Percentiles rank a stretch among this genome's conserved stretches.
These are phyloP conservation scores for Bruguiera parviflora DNA, from an alignment of 345 rosid genomes.

Conservation along the genomic window DNA sequence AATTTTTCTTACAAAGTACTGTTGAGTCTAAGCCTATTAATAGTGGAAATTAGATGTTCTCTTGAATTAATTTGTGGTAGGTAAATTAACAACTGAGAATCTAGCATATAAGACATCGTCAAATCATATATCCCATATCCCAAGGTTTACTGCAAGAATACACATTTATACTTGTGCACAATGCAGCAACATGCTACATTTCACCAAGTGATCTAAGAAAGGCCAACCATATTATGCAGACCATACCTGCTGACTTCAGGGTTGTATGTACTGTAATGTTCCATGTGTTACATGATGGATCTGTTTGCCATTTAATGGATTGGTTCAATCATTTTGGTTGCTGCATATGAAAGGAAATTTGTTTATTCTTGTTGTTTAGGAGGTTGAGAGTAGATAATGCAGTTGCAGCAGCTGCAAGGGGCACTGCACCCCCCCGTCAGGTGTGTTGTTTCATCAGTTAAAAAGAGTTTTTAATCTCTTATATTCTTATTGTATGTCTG, in stretches of 20 bases:
- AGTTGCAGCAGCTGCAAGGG: conserved; percentile 31
- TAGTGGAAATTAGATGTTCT: neutral
- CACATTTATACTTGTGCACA: neutral
- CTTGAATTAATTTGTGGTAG: neutral
- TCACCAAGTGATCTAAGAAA: neutral
- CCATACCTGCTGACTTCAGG: neutral
- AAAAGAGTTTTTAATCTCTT: neutral
- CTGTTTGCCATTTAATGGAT: neutral
- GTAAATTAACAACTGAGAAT: conserved; percentile 1
- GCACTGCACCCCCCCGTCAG: conserved; percentile 39
- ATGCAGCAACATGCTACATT: neutral
- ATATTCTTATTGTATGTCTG: conserved; percentile 2
- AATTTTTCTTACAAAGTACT: neutral
- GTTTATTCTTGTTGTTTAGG: conserved; percentile 31
- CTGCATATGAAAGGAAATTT: neutral
- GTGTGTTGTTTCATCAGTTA: conserved; percentile 25
- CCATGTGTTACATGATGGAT: no score
- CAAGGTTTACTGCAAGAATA: neutral
- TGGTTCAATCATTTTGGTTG: neutral
- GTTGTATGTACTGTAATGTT: neutral
- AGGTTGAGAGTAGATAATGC: conserved; percentile 23
- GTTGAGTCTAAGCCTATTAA: neutral
- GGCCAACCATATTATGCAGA: neutral
- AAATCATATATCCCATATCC: neutral
- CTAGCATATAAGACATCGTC: neutral